phyloP scores from a whole-genome alignment of 2,329 filamentous ascomycete species.

The Colletotrichum sp. region DNA sequence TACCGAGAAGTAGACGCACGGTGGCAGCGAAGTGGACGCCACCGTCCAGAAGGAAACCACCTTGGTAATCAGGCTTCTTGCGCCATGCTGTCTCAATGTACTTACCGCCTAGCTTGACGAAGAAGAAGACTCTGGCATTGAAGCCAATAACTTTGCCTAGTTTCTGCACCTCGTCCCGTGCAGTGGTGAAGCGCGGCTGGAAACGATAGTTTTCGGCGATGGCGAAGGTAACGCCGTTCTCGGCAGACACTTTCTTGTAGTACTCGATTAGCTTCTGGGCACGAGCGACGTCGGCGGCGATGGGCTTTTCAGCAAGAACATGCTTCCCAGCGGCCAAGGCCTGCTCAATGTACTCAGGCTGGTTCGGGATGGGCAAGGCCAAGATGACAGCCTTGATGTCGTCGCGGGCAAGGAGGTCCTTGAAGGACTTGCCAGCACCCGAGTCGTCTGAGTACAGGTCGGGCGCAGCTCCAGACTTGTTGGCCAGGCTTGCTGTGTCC shows the following conservation, averaged over 20 bases:
- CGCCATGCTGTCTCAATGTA: conserved; percentile 53
- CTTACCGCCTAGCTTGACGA: conserved; percentile 38
- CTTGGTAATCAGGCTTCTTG: conserved; percentile 72
- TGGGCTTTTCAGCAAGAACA: conserved; percentile 73
- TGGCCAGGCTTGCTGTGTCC: conserved; percentile 43
- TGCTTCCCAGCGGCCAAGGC: conserved; percentile 71
- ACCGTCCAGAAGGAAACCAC: conserved; percentile 78
- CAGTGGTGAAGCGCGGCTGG: conserved; percentile 59
- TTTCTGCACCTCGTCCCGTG: conserved; percentile 40
- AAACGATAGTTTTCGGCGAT: conserved; percentile 80
- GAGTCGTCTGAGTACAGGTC: conserved; percentile 66
- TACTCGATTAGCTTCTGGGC: conserved; percentile 45
- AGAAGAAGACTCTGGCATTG: conserved; percentile 45
- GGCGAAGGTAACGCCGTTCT: conserved; percentile 49
- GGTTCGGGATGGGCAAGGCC: conserved; percentile 66
- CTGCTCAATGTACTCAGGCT: conserved; percentile 63
- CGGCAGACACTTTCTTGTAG: conserved; percentile 30
- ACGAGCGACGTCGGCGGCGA: conserved; percentile 62
- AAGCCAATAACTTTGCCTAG: conserved; percentile 51
- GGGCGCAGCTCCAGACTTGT: conserved; percentile 29
- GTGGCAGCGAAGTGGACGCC: conserved; percentile 76
- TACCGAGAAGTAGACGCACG: conserved; percentile 62
- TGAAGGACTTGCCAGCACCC: conserved; percentile 47
- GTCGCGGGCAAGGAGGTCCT: conserved; percentile 55
- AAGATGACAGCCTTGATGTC: conserved; percentile 64